These are phyloP conservation scores for Thuidium tamariscinum DNA, from an alignment of 225 moss, liverwort and hornwort species.

Conservation along the genomic window DNA sequence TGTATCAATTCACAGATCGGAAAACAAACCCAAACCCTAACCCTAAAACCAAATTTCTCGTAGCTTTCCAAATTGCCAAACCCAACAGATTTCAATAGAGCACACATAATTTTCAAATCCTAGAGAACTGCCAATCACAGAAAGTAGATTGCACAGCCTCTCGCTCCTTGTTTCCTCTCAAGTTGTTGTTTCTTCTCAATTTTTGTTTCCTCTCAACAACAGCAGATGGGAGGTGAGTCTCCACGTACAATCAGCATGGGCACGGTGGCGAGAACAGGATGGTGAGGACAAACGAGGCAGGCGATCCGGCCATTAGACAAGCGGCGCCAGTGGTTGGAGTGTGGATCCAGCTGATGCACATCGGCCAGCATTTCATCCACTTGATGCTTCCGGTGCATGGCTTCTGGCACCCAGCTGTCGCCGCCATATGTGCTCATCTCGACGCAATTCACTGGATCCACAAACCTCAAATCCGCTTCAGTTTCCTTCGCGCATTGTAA, in stretches of 20 bases:
- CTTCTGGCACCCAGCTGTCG: slow-evolving; percentile 72
- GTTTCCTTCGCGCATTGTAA: neutral
- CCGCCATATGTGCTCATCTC: slow-evolving; percentile 77
- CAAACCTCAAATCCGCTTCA: neutral
- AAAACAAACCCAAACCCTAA: neutral
- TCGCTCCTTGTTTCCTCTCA: neutral
- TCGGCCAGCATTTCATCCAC: slow-evolving; percentile 53
- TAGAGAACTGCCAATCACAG: neutral
- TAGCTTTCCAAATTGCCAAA: neutral
- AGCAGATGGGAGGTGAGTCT: neutral
- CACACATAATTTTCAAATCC: neutral
- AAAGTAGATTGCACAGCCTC: neutral
- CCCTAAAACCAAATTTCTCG: neutral
- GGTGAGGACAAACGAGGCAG: slow-evolving; percentile 62
- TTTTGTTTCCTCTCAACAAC: neutral
- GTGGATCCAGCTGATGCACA: slow-evolving; percentile 33
- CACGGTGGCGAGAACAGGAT: slow-evolving; percentile 62
- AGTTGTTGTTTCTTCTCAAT: neutral
- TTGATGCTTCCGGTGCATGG: slow-evolving; percentile 54
- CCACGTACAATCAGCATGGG: slow-evolving; percentile 54
- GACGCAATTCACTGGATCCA: neutral
- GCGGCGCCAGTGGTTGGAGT: slow-evolving; percentile 38
- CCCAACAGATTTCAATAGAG: neutral
- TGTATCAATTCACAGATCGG: neutral
- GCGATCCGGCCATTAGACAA: slow-evolving; percentile 61